Base-by-base conservation (phyloP, 2,329 filamentous ascomycete species). In the Akanthomyces muscarius region DNA sequence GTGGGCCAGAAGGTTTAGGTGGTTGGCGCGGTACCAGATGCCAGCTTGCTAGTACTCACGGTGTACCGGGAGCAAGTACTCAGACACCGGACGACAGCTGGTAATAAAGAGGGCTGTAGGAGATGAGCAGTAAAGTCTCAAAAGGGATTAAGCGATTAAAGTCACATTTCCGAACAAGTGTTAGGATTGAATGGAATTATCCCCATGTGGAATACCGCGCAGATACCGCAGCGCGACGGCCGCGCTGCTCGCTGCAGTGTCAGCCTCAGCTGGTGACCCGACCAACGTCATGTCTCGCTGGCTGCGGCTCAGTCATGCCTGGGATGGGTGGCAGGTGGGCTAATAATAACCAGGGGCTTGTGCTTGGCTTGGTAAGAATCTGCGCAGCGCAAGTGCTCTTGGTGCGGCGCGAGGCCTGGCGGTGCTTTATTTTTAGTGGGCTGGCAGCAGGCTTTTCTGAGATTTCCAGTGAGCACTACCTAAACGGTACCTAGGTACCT, bases 301-400 rank as follows among this genome's bases (percentile, higher is more conserved):
- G 42, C 42, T 45, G 16, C 42, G 42, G 42, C 36, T 36, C 33
- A 8, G 33, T 36, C 33, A 36, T 36, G 33, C 33, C 33, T 36
- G 33, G 33, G 33, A 21, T n/a, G 25, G 4, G 33, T 36, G 7
- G 10, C 8, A 11, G 33, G 2, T 50, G 28, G 16, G 52, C 38
- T 56, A 56, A 30, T 56, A 56, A 56, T 56, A 56, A 45, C 23
- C 44, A 18, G 23, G 28, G 38, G 38, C 38, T 41, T 47, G n/a
- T 47, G 16, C n/a, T 47, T 18, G 8, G 25, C 54, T 47, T 47
- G 41, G 54, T 47, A 21, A 47, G 54, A 47, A 55, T n/a, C 13
- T 42, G 21, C 21, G 28, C 23, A 18, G 13, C 16, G 18, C 52
- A 14, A 45, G 21, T 44, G 33, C 33, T 16, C 10, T n/a, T 58